These are phyloP conservation scores for Colletotrichum sojae DNA, from an alignment of 2,329 filamentous ascomycete genomes.

Conservation along the genomic window DNA sequence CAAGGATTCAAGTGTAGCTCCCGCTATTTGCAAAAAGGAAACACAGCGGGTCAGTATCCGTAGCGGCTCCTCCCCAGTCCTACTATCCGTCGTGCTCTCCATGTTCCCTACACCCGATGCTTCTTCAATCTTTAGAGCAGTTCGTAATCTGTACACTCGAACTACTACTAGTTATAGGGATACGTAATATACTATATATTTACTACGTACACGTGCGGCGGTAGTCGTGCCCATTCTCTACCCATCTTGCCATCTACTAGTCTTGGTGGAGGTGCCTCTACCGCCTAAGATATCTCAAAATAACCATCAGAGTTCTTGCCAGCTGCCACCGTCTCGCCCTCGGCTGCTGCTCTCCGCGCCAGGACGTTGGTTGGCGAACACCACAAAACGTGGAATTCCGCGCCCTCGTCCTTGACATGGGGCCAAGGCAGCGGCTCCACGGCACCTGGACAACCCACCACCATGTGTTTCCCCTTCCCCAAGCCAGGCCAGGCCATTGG, in stretches of 20 bases:
- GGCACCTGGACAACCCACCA: neutral
- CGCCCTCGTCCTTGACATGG: too few species aligned
- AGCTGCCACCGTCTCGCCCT: neutral
- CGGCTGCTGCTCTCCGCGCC: too few species aligned
- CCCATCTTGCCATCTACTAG: too few species aligned
- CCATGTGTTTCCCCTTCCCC: conserved; percentile 3
- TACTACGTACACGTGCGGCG: too few species aligned
- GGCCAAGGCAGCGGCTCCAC: neutral
- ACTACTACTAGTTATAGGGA: too few species aligned
- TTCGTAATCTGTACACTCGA: too few species aligned
- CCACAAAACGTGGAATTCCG: conserved; percentile 9
- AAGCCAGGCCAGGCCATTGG: conserved; percentile 14
- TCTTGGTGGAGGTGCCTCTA: too few species aligned
- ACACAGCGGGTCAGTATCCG: conserved; percentile 17
- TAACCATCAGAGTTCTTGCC: neutral
- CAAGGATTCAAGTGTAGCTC: conserved; percentile 52
- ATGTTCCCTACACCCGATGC: too few species aligned
- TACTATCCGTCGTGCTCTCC: neutral
- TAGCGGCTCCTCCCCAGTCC: neutral
- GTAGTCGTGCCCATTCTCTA: too few species aligned
- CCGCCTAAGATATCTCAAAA: too few species aligned
- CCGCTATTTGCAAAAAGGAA: conserved; percentile 40
- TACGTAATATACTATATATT: too few species aligned
- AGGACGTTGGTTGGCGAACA: neutral
- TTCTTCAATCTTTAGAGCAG: too few species aligned